Percentiles rank a stretch among this genome's conserved stretches.
Conservation (phyloP, 345 rosid species). For the Noccaea caerulescens region DNA sequence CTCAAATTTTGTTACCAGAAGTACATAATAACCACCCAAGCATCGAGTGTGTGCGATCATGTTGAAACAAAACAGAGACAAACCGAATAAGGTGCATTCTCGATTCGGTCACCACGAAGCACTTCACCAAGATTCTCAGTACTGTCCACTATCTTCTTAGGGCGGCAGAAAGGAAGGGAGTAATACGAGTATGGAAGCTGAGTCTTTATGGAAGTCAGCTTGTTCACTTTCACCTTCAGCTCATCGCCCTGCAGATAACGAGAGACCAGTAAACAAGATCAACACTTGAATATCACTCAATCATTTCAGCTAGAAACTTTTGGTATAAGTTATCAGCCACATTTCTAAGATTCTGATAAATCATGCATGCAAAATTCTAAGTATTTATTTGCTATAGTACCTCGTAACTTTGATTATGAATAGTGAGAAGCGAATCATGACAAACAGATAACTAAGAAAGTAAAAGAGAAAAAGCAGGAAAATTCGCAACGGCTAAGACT, state of each 20-base stretch:
- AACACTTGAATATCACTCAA: not conserved
- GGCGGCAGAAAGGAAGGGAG: conserved; percentile 72
- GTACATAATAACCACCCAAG: not conserved
- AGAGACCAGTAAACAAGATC: not conserved
- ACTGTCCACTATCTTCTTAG: conserved; percentile 79
- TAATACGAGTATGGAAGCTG: conserved; percentile 93
- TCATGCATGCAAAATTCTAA: conserved; percentile 9
- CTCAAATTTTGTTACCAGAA: not conserved
- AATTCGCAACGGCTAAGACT: not conserved
- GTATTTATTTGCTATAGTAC: not conserved
- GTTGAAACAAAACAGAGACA: conserved; percentile 26
- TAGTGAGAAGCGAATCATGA: conserved; percentile 2
- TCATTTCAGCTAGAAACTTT: not conserved
- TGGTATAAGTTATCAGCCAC: not conserved
- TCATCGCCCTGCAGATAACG: conserved; percentile 61
- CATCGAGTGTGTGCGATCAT: not conserved
- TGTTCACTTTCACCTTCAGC: conserved; percentile 86
- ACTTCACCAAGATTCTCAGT: conserved; percentile 99
- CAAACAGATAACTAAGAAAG: not conserved
- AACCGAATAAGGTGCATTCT: conserved; percentile 84
- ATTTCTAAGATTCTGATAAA: not conserved
- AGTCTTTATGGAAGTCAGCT: conserved; percentile 86
- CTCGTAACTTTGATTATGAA: not conserved
- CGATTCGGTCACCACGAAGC: conserved; percentile 96
- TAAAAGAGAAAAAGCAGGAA: too few relatives aligned